Conservation (phyloP, 2,329 filamentous ascomycete genomes). For the Trichoderma asperellum region DNA sequence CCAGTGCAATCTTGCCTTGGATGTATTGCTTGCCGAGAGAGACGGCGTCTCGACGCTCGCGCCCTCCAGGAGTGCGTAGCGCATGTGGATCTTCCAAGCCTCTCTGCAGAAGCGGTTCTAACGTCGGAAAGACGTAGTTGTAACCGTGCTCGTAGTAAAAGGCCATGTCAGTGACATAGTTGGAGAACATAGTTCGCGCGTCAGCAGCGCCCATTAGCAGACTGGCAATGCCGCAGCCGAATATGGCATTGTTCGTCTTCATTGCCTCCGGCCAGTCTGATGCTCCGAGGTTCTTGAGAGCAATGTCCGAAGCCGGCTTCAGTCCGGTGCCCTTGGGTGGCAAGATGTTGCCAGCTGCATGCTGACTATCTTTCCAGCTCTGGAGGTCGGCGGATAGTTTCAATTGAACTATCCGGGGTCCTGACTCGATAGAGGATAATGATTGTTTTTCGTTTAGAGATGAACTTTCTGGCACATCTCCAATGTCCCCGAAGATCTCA, state of each 20-base stretch:
- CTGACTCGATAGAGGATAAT: constrained; percentile 13
- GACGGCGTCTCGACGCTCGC: constrained; percentile 31
- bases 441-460: constrained; percentile 1
- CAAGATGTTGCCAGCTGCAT: constrained; percentile 31
- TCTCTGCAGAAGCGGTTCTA: constrained; percentile 29
- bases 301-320: constrained; percentile 25
- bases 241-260: constrained; percentile 33
- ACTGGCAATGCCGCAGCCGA: constrained; percentile 32
- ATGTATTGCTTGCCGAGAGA: constrained; percentile 31
- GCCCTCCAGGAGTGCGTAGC: constrained; percentile 30
- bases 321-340: constrained; percentile 32
- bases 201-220: constrained; percentile 33
- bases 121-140: constrained; percentile 32
- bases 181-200: constrained; percentile 33
- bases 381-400: constrained; percentile 31
- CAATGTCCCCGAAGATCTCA: constrained; percentile 29
- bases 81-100: constrained; percentile 31
- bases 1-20: constrained; percentile 31
- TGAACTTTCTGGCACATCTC: constrained; percentile 9
- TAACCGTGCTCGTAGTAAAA: constrained; percentile 36
- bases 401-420: constrained; percentile 29
- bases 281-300: constrained; percentile 29
- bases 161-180: constrained; percentile 34
- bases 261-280: constrained; percentile 30
- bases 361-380: constrained; percentile 31